Evolutionary conservation across 768 basidiomycete genomes (phyloP).

Genomic region (Calocera viscosa): DNA sequence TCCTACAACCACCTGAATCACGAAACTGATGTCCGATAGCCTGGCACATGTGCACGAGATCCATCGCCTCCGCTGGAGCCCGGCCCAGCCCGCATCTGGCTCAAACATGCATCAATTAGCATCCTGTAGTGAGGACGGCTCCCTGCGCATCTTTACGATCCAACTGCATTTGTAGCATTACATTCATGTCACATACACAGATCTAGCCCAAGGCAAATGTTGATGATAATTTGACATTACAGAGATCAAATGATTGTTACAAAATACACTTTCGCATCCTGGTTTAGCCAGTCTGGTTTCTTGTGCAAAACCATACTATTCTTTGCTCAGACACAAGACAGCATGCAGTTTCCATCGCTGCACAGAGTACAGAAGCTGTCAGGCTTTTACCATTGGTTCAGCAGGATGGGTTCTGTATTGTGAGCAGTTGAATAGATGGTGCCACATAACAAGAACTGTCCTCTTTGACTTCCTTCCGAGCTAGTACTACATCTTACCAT

Average conservation of each 20-base stretch:
- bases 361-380: no score
- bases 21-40: conserved; percentile 29
- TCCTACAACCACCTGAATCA: neutral
- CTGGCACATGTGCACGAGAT: conserved; percentile 65
- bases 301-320: no score
- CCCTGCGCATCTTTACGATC: conserved; percentile 63
- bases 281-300: no score
- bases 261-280: no score
- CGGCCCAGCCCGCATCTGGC: conserved; percentile 25
- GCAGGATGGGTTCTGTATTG: no score
- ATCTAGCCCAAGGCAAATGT: neutral
- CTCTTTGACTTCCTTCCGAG: no score
- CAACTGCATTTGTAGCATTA: neutral
- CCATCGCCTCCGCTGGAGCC: conserved; percentile 70
- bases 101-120: conserved; percentile 46
- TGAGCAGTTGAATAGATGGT: no score
- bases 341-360: no score
- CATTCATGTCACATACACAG: neutral
- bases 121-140: conserved; percentile 86
- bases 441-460: no score
- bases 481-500: no score
- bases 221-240: neutral
- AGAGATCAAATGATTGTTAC: neutral
- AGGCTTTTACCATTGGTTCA: no score
- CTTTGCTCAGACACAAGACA: no score